These are phyloP conservation scores for Chaetomium sp. DNA, from an alignment of 2,329 filamentous ascomycete genomes.

Conservation along the genomic window DNA sequence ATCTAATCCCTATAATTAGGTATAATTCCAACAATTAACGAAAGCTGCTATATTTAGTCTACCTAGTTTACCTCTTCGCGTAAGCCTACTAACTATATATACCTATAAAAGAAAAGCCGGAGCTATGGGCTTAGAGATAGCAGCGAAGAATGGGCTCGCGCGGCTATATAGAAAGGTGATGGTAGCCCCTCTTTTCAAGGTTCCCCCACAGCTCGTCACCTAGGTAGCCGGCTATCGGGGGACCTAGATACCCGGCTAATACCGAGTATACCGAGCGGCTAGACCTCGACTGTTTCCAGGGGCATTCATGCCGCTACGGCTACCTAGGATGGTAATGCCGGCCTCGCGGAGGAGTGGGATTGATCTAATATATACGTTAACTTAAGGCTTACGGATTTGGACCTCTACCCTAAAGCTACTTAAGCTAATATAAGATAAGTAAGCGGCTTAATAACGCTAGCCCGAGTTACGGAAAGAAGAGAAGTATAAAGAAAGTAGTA, in stretches of 20 bases:
- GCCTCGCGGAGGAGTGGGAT: constrained; percentile 3
- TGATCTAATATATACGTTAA: constrained; percentile 1
- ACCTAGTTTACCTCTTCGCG: background rate
- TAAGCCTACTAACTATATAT: background rate
- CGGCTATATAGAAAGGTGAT: background rate
- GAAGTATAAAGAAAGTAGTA: constrained; percentile 11
- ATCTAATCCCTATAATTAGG: constrained; percentile 14
- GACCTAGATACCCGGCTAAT: constrained; percentile 6
- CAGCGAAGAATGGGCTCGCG: background rate
- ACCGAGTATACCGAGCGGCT: constrained; percentile 8
- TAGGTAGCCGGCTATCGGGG: background rate
- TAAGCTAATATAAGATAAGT: background rate
- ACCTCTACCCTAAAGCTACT: background rate
- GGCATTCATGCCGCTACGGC: constrained; percentile 4
- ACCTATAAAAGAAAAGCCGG: background rate
- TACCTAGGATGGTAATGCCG: constrained; percentile 1
- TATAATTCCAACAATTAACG: constrained; percentile 12
- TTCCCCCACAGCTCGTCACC: background rate
- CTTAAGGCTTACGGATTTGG: background rate
- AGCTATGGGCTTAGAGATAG: background rate
- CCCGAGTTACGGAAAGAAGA: constrained; percentile 3
- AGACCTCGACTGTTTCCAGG: constrained; percentile 1
- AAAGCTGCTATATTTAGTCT: constrained; percentile 8
- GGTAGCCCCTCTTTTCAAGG: background rate
- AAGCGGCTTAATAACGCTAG: background rate